Conservation (phyloP, 345 rosid species). For the Passiflora organensis region DNA sequence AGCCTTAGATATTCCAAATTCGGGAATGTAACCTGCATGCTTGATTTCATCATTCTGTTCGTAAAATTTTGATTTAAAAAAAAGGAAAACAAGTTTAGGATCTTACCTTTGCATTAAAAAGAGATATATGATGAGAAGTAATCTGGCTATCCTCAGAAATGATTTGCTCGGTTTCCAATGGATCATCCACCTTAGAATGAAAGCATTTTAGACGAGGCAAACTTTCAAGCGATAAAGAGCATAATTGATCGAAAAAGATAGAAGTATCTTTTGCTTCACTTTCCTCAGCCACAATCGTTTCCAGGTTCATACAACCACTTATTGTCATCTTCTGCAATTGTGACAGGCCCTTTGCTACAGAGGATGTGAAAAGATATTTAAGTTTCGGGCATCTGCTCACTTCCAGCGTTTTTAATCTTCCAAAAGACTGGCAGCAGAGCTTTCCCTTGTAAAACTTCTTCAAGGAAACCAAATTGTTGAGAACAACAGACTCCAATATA, state of each 20-base stretch:
- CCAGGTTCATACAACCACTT: background rate
- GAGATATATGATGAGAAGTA: background rate
- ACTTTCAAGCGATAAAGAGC: background rate
- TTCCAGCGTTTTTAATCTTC: constrained; percentile 7
- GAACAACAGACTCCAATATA: constrained; percentile 6
- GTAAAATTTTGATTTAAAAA: background rate
- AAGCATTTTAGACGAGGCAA: constrained; percentile 2
- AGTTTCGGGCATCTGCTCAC: constrained; percentile 10
- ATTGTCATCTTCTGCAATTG: constrained; percentile 11
- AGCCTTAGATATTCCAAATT: constrained; percentile 1
- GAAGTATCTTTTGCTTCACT: background rate
- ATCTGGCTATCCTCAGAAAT: background rate
- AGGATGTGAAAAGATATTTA: constrained; percentile 15
- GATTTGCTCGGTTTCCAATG: background rate
- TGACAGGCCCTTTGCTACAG: constrained; percentile 9
- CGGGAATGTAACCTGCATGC: constrained; percentile 8
- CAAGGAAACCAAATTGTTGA: constrained; percentile 7
- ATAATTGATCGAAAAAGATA: background rate
- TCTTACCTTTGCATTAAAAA: constrained; percentile 5
- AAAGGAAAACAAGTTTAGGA: background rate
- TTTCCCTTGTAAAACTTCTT: constrained; percentile 10
- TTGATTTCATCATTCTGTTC: too few species aligned
- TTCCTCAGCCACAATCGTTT: constrained; percentile 13
- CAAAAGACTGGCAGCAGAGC: constrained; percentile 3
- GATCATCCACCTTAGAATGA: background rate